Conservation (phyloP, 306 rosid genomes). For the Pterocarpus santalinus region DNA sequence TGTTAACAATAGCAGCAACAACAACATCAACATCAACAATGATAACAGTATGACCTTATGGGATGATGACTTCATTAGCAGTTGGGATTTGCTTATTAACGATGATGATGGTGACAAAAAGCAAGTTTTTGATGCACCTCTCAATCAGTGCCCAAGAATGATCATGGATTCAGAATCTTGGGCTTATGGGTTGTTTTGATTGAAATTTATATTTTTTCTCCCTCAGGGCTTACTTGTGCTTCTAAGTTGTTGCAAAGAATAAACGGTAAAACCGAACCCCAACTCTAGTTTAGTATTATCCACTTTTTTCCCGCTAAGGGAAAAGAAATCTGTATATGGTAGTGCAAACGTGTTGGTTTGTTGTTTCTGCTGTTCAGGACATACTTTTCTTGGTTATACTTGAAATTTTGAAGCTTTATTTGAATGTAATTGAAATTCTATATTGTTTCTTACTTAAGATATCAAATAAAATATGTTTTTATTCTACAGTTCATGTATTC, state of each 20-base stretch:
- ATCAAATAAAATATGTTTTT: not conserved
- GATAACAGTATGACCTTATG: slow-evolving; percentile 50
- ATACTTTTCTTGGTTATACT: not conserved
- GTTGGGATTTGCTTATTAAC: slow-evolving; percentile 60
- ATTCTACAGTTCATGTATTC: not conserved
- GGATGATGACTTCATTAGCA: slow-evolving; percentile 69
- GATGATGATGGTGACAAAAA: slow-evolving; percentile 51
- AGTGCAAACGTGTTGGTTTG: slow-evolving; percentile 35
- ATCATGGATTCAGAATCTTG: slow-evolving; percentile 66
- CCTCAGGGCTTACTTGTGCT: slow-evolving; percentile 42
- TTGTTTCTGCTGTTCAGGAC: slow-evolving; percentile 1
- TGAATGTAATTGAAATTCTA: slow-evolving; percentile 3
- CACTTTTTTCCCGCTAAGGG: not conserved
- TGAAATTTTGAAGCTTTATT: slow-evolving; percentile 1
- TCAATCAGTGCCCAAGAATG: slow-evolving; percentile 54
- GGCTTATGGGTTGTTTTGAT: slow-evolving; percentile 58
- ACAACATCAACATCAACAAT: slow-evolving; percentile 4
- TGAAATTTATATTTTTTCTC: not conserved
- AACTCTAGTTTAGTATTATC: slow-evolving; percentile 41
- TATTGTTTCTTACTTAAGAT: not conserved
- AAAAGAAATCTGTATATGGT: slow-evolving; percentile 41
- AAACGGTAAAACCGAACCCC: slow-evolving; percentile 43
- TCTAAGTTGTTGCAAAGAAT: slow-evolving; percentile 48
- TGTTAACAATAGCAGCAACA: not conserved
- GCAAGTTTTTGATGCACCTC: slow-evolving; percentile 51